Evolutionary conservation across 2,329 filamentous ascomycete species (phyloP).

Genomic region (Colletotrichum lindemuthianum): DNA sequence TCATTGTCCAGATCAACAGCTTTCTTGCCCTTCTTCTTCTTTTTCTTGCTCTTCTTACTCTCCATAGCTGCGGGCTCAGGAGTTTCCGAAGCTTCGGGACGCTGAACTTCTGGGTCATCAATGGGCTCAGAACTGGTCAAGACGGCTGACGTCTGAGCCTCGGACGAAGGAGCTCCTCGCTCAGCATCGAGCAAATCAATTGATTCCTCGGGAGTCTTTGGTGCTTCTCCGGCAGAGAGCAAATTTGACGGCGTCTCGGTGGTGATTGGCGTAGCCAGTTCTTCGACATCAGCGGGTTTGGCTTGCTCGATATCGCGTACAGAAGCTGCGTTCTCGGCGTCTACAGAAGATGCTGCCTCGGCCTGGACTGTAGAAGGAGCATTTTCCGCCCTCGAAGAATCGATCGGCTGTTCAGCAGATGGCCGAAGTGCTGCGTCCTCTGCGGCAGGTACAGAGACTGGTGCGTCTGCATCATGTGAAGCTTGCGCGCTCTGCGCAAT

Average conservation of each 20-base stretch:
- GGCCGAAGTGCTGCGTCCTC: background rate
- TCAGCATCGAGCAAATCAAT: constrained; percentile 4
- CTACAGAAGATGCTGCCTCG: too few relatives aligned
- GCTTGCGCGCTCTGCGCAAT: constrained; percentile 10
- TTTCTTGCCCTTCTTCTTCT: constrained; percentile 48
- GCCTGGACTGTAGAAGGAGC: too few relatives aligned
- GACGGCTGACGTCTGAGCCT: background rate
- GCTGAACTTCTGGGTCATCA: constrained; percentile 11
- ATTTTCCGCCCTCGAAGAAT: too few relatives aligned
- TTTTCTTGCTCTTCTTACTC: constrained; percentile 45
- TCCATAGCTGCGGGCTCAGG: constrained; percentile 16
- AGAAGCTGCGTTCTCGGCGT: too few relatives aligned
- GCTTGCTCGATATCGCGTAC: too few relatives aligned
- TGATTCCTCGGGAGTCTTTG: background rate
- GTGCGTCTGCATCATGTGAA: constrained; percentile 2
- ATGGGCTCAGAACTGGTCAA: too few relatives aligned
- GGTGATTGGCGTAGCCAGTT: background rate
- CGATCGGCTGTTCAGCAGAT: too few relatives aligned
- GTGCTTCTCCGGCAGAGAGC: too few relatives aligned
- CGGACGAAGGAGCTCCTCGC: constrained; percentile 35
- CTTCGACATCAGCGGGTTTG: background rate
- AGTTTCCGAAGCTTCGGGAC: background rate
- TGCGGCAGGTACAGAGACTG: background rate
- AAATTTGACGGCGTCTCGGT: background rate
- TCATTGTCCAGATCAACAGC: constrained; percentile 4